These are phyloP conservation scores for Yarrowia deformans DNA, from an alignment of 805 yeast genomes.

Conservation along the genomic window DNA sequence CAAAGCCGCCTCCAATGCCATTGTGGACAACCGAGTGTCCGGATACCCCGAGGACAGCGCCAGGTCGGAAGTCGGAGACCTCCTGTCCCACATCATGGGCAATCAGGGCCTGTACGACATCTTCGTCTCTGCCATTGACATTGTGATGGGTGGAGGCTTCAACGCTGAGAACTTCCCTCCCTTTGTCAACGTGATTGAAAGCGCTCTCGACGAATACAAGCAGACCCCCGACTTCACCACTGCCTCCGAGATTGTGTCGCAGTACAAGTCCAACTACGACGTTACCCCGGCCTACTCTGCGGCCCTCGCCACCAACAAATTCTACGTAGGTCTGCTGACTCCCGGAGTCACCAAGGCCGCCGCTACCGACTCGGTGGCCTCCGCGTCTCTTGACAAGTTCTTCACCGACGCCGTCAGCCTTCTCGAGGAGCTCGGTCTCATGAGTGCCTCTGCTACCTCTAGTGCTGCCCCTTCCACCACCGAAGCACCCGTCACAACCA, in stretches of 20 bases:
- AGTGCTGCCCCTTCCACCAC: slow-evolving; percentile 6
- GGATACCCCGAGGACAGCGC: slow-evolving; percentile 11
- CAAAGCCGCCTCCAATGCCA: background rate
- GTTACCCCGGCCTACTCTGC: background rate
- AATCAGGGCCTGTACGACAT: slow-evolving; percentile 25
- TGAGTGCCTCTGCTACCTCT: background rate
- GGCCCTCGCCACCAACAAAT: slow-evolving; percentile 2
- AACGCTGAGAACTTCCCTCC: background rate
- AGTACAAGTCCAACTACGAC: background rate
- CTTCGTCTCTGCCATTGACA: slow-evolving; percentile 1
- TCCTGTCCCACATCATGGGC: background rate
- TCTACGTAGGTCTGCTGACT: slow-evolving; percentile 23
- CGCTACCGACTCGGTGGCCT: slow-evolving; percentile 17
- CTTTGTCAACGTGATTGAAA: background rate
- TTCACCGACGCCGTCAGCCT: slow-evolving; percentile 6
- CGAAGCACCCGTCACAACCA: slow-evolving; percentile 4
- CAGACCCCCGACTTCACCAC: background rate
- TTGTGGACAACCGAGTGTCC: slow-evolving; percentile 15
- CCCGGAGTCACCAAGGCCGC: slow-evolving; percentile 16
- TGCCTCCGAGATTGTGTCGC: background rate
- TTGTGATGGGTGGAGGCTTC: background rate
- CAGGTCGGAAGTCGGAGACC: slow-evolving; percentile 2
- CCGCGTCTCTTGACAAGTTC: slow-evolving; percentile 22
- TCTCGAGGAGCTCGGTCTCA: slow-evolving; percentile 12
- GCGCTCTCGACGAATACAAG: background rate